Conservation (phyloP, 495 filamentous ascomycete species). For the Aspergillus saccharolyticus region DNA sequence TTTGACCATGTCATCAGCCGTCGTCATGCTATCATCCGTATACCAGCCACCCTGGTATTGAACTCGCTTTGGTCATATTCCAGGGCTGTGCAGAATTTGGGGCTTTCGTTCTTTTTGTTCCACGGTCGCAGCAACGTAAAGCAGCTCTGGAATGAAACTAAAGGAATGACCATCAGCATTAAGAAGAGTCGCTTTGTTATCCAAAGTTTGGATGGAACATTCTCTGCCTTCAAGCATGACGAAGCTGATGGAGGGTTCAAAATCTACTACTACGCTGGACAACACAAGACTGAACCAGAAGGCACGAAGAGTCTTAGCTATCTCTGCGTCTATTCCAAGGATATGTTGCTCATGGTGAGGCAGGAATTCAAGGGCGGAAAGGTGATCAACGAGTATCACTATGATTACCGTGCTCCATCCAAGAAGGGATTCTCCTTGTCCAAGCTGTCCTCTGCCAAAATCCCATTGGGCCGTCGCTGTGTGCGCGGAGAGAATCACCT, state of each 20-base stretch:
- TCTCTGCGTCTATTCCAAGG: constrained; percentile 45
- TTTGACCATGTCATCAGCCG: constrained; percentile 43
- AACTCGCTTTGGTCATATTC: constrained; percentile 49
- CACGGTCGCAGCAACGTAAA: constrained; percentile 41
- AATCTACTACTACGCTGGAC: constrained; percentile 43
- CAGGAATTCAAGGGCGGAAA: constrained; percentile 46
- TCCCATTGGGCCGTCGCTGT: constrained; percentile 47
- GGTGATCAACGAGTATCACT: constrained; percentile 47
- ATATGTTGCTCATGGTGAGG: constrained; percentile 43
- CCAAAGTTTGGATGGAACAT: constrained; percentile 41
- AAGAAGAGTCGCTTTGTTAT: constrained; percentile 42
- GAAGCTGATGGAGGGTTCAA: constrained; percentile 38
- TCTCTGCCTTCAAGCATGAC: constrained; percentile 44
- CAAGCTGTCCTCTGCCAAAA: constrained; percentile 26
- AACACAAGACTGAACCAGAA: constrained; percentile 41
- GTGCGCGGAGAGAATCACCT: constrained; percentile 42
- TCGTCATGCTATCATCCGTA: constrained; percentile 31
- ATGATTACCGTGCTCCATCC: constrained; percentile 38
- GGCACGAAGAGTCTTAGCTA: constrained; percentile 36
- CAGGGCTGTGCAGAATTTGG: constrained; percentile 32
- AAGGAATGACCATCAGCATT: constrained; percentile 43
- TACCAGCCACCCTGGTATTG: constrained; percentile 34
- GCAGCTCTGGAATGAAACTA: constrained; percentile 42
- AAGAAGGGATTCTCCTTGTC: constrained; percentile 32
- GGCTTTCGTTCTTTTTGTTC: constrained; percentile 47